Conservation (phyloP, 1,284 basidiomycete genomes). For the Trametes pubescens region DNA sequence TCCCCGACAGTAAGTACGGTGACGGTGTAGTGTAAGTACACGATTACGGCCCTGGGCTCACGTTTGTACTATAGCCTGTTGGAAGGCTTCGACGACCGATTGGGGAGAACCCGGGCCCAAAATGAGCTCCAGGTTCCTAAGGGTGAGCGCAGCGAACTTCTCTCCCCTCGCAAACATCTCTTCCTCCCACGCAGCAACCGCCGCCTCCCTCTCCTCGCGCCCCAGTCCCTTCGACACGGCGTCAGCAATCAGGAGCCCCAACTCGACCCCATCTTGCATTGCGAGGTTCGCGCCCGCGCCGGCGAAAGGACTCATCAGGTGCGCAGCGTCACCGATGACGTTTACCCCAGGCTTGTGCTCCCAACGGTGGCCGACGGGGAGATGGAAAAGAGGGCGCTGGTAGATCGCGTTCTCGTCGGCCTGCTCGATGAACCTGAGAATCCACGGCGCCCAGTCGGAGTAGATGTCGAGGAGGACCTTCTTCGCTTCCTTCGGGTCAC, state of each 20-base stretch:
- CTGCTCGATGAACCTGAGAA: constrained; percentile 8
- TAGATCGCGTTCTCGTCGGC: constrained; percentile 6
- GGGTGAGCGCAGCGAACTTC: neutral
- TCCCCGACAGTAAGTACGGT: no score
- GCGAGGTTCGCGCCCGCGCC: constrained; percentile 54
- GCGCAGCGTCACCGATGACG: constrained; percentile 52
- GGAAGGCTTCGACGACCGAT: neutral
- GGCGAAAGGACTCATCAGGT: constrained; percentile 54
- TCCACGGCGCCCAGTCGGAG: constrained; percentile 6
- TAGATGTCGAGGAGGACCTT: neutral
- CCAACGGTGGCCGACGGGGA: constrained; percentile 5
- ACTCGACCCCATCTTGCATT: constrained; percentile 43
- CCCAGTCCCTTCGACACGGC: neutral
- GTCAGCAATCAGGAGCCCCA: constrained; percentile 19
- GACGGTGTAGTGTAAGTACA: no score
- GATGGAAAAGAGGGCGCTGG: neutral
- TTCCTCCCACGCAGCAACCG: constrained; percentile 6
- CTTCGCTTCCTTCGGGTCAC: constrained; percentile 2
- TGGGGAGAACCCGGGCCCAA: neutral
- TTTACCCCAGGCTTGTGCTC: constrained; percentile 24
- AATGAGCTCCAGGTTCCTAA: neutral
- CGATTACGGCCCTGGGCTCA: no score
- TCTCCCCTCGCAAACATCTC: constrained; percentile 1
- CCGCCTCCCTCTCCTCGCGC: constrained; percentile 1
- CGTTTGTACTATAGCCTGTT: neutral